phyloP scores from a whole-genome alignment of 305 asterid genomes.

The Solanum hybrid region DNA sequence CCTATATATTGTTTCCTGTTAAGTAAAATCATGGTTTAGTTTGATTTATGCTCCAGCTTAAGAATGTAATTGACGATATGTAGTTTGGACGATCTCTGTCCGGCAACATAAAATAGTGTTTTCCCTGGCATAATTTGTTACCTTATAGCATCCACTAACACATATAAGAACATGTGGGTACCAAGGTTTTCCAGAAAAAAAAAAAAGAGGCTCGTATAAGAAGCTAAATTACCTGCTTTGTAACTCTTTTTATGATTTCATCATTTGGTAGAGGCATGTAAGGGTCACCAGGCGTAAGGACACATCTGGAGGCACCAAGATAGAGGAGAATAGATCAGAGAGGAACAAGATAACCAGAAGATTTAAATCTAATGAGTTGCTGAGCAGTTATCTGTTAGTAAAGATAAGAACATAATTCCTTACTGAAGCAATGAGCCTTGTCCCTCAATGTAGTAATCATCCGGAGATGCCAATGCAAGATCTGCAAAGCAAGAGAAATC shows the following conservation, averaged over 20 bases:
- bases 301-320: conserved; percentile 52
- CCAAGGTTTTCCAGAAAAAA: background rate
- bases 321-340: conserved; percentile 14
- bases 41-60: background rate
- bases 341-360: conserved; percentile 3
- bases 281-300: conserved; percentile 96
- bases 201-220: background rate
- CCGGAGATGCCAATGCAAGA: conserved; percentile 95
- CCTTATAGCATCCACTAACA: background rate
- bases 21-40: background rate
- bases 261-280: conserved; percentile 92
- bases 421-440: conserved; percentile 99
- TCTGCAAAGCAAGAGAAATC: conserved; percentile 99
- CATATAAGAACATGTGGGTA: background rate
- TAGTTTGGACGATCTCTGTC: background rate
- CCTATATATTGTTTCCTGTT: background rate
- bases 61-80: background rate
- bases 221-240: conserved; percentile 57
- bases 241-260: conserved; percentile 75
- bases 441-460: conserved; percentile 85
- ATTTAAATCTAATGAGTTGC: background rate
- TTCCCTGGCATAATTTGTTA: background rate
- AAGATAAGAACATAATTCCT: conserved; percentile 13
- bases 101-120: background rate
- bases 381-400: background rate